Evolutionary conservation across 768 basidiomycete genomes (phyloP).

Genomic region (Boletus subcaerulescens): DNA sequence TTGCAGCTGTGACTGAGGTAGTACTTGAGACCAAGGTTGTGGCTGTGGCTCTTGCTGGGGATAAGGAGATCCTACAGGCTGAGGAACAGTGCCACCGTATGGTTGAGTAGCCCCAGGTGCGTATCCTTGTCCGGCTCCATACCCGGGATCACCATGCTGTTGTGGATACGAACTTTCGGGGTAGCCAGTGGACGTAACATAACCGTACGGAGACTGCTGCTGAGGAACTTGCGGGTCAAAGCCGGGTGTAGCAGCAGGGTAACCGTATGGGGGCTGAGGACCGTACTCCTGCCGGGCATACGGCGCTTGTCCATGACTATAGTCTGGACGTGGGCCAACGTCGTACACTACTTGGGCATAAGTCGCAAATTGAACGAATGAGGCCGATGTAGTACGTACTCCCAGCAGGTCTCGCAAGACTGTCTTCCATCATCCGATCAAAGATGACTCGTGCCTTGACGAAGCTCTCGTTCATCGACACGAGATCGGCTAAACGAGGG

Average conservation of each 20-base stretch:
- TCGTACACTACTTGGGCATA: constrained; percentile 50
- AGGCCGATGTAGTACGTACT: constrained; percentile 37
- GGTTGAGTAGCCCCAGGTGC: constrained; percentile 15
- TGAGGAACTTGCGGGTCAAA: constrained; percentile 46
- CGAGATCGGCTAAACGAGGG: constrained; percentile 69
- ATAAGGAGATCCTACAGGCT: constrained; percentile 31
- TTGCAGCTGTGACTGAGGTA: constrained; percentile 31
- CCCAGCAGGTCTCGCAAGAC: constrained; percentile 68
- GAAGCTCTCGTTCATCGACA: constrained; percentile 94
- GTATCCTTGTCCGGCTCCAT: constrained; percentile 24
- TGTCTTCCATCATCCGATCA: constrained; percentile 92
- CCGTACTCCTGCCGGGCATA: constrained; percentile 33
- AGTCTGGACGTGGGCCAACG: constrained; percentile 28
- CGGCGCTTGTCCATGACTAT: constrained; percentile 21
- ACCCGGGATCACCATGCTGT: constrained; percentile 24
- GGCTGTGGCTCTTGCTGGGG: constrained; percentile 29
- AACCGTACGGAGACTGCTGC: constrained; percentile 28
- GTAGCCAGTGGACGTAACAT: constrained; percentile 22
- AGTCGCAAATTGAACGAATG: constrained; percentile 1
- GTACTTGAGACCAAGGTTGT: constrained; percentile 23
- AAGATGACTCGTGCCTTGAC: constrained; percentile 86
- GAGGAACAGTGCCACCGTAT: constrained; percentile 22
- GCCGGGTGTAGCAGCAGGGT: constrained; percentile 31
- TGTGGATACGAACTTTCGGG: constrained; percentile 27
- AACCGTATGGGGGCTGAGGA: constrained; percentile 47